Percentiles rank a stretch among this genome's conserved stretches.
These are phyloP conservation scores for Boletus rubescentipes DNA, from an alignment of 768 basidiomycete species.

Conservation along the genomic window DNA sequence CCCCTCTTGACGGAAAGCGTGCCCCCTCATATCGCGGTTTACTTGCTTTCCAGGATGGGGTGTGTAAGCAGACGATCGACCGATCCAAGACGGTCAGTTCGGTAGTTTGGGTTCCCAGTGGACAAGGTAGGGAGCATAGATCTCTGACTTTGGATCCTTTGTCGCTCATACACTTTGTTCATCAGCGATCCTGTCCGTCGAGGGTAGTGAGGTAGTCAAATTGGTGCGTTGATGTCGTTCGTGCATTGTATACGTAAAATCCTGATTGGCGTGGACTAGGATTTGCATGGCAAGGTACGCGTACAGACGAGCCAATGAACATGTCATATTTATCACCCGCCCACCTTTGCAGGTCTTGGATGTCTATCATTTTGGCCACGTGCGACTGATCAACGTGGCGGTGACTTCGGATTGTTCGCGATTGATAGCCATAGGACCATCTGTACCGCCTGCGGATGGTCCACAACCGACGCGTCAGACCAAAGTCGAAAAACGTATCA, in stretches of 20 bases:
- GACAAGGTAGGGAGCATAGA: constrained; percentile 36
- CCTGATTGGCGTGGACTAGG: constrained; percentile 28
- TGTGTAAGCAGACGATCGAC: constrained; percentile 49
- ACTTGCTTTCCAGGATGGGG: constrained; percentile 44
- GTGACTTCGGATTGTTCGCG: constrained; percentile 46
- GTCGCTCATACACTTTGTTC: background rate
- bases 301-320: background rate
- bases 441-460: constrained; percentile 39
- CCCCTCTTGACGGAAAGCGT: background rate
- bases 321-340: background rate
- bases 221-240: constrained; percentile 32
- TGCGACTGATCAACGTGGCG: constrained; percentile 49
- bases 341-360: constrained; percentile 34
- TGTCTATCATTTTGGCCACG: constrained; percentile 40
- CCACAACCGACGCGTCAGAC: constrained; percentile 47
- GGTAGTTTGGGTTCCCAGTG: constrained; percentile 49
- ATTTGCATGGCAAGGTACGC: constrained; percentile 40
- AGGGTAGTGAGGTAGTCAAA: constrained; percentile 45
- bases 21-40: background rate
- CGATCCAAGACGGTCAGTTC: constrained; percentile 44
- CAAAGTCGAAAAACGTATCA: constrained; percentile 50
- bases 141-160: background rate
- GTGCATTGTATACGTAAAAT: background rate
- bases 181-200: constrained; percentile 51
- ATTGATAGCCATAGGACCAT: constrained; percentile 47